Conservation (phyloP, 208 protist species). For the Wallacemonas sp. region DNA sequence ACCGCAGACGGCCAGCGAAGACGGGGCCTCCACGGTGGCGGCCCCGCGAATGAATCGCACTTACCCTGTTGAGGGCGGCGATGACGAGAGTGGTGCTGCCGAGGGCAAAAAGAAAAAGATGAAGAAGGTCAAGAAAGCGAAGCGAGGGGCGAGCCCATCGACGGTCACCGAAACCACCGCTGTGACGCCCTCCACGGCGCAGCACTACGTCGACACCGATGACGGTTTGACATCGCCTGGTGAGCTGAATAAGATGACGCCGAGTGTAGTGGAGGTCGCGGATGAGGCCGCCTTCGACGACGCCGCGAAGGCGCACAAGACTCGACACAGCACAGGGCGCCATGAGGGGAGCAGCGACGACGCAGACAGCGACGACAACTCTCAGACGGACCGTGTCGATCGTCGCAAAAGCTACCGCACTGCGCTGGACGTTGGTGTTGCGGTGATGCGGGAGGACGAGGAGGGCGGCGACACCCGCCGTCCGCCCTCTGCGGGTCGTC, state of each 20-base stretch:
- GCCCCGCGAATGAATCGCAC: neutral
- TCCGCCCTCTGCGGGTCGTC: too few species aligned
- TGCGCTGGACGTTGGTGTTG: too few species aligned
- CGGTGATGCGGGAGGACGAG: too few species aligned
- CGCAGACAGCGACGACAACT: neutral
- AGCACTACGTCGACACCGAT: constrained; percentile 11
- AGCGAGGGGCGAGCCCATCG: neutral
- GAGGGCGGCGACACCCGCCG: too few species aligned
- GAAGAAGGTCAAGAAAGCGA: constrained; percentile 11
- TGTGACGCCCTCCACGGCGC: constrained; percentile 2
- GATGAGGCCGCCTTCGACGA: neutral
- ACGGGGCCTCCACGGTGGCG: neutral
- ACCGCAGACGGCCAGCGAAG: neutral
- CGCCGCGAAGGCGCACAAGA: neutral
- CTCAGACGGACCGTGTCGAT: too few species aligned
- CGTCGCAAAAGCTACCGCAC: too few species aligned
- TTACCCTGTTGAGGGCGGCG: neutral
- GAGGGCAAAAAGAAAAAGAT: neutral
- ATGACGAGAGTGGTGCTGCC: neutral
- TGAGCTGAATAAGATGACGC: neutral
- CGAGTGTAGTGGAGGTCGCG: neutral
- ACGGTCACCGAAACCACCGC: neutral
- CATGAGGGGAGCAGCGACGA: neutral
- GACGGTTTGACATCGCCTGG: neutral
- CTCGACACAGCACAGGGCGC: neutral